Evolutionary conservation across 495 filamentous ascomycete genomes (phyloP), one percentile per base, ranked within the genome.

Genomic region (Talaromyces adpressus): DNA sequence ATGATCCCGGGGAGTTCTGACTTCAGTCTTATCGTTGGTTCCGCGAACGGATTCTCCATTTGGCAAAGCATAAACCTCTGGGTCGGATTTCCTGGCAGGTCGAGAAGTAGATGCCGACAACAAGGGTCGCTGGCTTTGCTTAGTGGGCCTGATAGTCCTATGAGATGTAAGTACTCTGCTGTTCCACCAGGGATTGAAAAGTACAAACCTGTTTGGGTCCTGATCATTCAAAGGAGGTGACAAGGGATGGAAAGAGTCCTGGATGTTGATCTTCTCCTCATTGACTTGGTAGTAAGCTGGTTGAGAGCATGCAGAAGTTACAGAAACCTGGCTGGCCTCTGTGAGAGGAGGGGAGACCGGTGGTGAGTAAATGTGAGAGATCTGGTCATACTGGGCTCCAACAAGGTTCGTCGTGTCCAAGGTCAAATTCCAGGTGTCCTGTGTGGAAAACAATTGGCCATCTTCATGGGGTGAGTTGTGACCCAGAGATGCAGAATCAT

Each of bases 1-100:
- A 74, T 97, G 87, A 66, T 88, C 87, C 72, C 92, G 79, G 18
- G 91, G 89, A 32, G 62, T 87, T 71, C 87, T 80, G 70, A 73
- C 63, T 49, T 81, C 75, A 49, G 71, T 65, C 53, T 72, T 71
- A 52, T 82, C 81, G 73, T 81, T 84, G 67, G 79, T 73, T 67
- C 73, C 74, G 36, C 76, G 77, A 57, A 70, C 41, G 39, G 73
- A 70, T 53, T 79, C 78, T 66, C 73, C 73, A 27, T 70, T 69
- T 12, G 74, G 72, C 41, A 80, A 68, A 20, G 75, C 68, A 71
- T 76, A 79, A 45, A 75, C 73, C 4, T 79, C 77, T 52, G 67
- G 65, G 18, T 81, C 77, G 56, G 67, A 63, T 65, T 79, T 78
- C 45, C 70, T 67, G 63, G 76, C 68, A 58, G 72, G 58, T 49